A percentile compares a stretch with the other conserved stretches of the same genome.
Conservation (phyloP, 148 eudicot genomes). For the Chenopodium quinoa region DNA sequence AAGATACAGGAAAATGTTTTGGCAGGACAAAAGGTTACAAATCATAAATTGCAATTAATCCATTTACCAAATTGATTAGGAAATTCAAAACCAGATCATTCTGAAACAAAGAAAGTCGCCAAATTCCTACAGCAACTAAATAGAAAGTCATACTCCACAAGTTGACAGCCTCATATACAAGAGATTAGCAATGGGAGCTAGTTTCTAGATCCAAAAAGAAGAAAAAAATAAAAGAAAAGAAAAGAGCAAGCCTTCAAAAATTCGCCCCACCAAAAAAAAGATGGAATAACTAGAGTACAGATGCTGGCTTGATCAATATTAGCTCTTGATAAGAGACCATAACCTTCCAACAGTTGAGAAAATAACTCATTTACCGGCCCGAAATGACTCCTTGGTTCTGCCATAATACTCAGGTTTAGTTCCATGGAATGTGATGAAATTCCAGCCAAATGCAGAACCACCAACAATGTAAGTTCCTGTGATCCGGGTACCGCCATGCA, state of each 20-base stretch:
- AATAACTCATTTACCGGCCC: constrained; percentile 39
- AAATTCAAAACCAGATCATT: background rate
- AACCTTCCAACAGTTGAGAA: constrained; percentile 3
- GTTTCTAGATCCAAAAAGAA: background rate
- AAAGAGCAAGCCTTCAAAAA: background rate
- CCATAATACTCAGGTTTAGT: constrained; percentile 69
- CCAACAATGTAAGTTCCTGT: constrained; percentile 75
- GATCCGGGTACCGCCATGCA: constrained; percentile 26
- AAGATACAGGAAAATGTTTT: too few relatives aligned
- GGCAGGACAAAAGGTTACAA: too few relatives aligned
- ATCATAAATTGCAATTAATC: too few relatives aligned
- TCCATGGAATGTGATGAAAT: constrained; percentile 63
- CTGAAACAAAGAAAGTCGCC: background rate
- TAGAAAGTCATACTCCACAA: background rate
- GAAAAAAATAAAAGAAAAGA: too few relatives aligned
- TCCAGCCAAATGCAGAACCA: constrained; percentile 95
- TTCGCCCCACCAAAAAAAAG: constrained; percentile 1
- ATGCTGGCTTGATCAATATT: background rate
- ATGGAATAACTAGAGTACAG: constrained; percentile 4
- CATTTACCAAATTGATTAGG: too few relatives aligned
- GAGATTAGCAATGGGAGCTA: constrained; percentile 1
- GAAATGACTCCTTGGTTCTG: constrained; percentile 77
- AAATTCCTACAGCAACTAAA: background rate
- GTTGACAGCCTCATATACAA: constrained; percentile 18
- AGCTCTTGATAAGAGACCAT: background rate